Conservation (phyloP, 345 rosid genomes). For the Odontarrhena argentea region DNA sequence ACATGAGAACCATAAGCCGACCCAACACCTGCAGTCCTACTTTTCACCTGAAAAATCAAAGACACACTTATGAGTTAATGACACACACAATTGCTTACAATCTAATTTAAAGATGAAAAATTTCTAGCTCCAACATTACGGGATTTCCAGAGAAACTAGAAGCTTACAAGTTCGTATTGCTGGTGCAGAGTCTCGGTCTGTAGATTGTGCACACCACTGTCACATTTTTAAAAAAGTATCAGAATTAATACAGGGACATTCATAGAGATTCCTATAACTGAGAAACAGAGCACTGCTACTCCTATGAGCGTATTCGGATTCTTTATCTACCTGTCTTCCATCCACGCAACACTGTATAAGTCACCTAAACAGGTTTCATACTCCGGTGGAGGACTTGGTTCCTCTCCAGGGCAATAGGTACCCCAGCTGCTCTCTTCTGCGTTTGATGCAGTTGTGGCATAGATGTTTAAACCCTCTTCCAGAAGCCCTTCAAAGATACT, state of each 20-base stretch:
- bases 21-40: conserved; percentile 59
- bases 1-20: conserved; percentile 82
- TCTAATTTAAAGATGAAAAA: conserved; percentile 7
- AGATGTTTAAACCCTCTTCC: conserved; percentile 82
- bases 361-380: conserved; percentile 97
- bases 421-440: conserved; percentile 98
- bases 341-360: conserved; percentile 96
- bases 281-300: conserved; percentile 1
- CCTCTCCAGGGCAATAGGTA: conserved; percentile 94
- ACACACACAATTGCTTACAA: conserved; percentile 13
- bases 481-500: conserved; percentile 99
- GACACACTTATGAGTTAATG: conserved; percentile 8
- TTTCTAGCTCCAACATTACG: conserved; percentile 7
- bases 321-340: conserved; percentile 87
- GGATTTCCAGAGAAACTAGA: conserved; percentile 4
- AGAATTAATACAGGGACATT: background rate
- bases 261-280: conserved; percentile 12
- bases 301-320: conserved; percentile 1
- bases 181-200: conserved; percentile 75
- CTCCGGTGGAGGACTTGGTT: conserved; percentile 86
- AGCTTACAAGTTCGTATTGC: conserved; percentile 84
- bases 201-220: conserved; percentile 89
- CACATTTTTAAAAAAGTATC: conserved; percentile 26
- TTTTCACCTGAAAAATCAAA: conserved; percentile 67
- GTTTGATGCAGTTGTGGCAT: conserved; percentile 94